Evolutionary conservation across 805 yeast species (phyloP).

Genomic region (Zygotorulaspora danielsina): DNA sequence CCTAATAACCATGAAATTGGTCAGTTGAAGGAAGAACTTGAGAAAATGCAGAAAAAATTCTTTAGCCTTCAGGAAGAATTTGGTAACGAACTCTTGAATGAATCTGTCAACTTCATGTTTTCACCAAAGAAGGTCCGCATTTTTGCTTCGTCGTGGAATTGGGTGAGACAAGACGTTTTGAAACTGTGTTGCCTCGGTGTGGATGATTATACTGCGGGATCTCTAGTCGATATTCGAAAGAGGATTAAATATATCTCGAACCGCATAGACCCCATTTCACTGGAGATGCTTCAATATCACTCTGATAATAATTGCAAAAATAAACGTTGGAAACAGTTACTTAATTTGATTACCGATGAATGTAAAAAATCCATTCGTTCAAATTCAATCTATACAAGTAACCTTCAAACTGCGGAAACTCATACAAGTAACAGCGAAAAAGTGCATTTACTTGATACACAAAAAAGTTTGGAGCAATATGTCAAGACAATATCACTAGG

Average conservation of each 20-base stretch:
- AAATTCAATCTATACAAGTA: constrained; percentile 2
- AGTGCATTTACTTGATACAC: neutral
- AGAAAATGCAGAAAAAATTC: constrained; percentile 65
- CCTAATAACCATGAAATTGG: constrained; percentile 2
- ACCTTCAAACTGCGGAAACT: neutral
- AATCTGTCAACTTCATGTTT: constrained; percentile 69
- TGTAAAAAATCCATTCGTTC: constrained; percentile 3
- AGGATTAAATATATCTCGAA: constrained; percentile 6
- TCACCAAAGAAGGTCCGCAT: constrained; percentile 74
- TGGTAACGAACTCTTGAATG: constrained; percentile 78
- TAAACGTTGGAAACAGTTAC: constrained; percentile 5
- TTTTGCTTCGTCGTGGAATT: constrained; percentile 90
- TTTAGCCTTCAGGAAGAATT: constrained; percentile 47
- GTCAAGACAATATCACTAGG: constrained; percentile 15
- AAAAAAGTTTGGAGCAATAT: constrained; percentile 6
- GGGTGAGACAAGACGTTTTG: constrained; percentile 89
- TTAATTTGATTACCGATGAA: constrained; percentile 2
- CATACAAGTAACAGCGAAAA: neutral
- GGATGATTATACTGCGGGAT: neutral
- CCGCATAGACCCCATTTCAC: constrained; percentile 4
- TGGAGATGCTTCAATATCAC: constrained; percentile 81
- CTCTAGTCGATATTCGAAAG: neutral
- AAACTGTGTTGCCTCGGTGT: constrained; percentile 2
- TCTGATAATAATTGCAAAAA: constrained; percentile 23
- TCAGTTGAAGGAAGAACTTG: constrained; percentile 24